A percentile compares a stretch with the other conserved stretches of the same genome.
phyloP scores from a whole-genome alignment of 1,284 basidiomycete genomes.

The Heterobasidion irregulare region DNA sequence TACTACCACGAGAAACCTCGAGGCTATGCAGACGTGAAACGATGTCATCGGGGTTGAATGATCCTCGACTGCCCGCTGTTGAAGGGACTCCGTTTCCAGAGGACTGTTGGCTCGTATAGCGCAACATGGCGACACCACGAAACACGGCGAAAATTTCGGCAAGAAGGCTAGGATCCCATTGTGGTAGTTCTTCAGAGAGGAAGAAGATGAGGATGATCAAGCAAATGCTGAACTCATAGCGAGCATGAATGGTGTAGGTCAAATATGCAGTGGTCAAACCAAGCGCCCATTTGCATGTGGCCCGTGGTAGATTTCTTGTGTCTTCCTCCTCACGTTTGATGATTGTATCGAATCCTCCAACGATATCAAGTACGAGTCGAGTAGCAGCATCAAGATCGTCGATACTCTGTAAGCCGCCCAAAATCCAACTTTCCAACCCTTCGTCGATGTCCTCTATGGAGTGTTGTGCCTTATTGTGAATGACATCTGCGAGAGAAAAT shows the following conservation, averaged over 20 bases:
- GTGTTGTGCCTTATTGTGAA: constrained; percentile 53
- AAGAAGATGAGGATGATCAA: constrained; percentile 67
- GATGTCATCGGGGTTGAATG: constrained; percentile 51
- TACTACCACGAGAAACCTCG: constrained; percentile 47
- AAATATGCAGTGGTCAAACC: constrained; percentile 56
- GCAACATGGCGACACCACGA: constrained; percentile 62
- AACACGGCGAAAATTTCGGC: constrained; percentile 75
- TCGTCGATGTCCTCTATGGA: constrained; percentile 47
- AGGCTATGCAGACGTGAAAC: constrained; percentile 58
- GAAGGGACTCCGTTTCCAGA: constrained; percentile 33
- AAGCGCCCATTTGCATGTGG: constrained; percentile 49
- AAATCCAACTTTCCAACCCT: constrained; percentile 49
- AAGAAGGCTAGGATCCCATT: constrained; percentile 57
- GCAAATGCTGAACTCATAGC: constrained; percentile 64
- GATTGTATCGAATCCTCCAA: constrained; percentile 60
- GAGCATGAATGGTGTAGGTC: constrained; percentile 51
- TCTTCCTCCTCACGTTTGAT: constrained; percentile 71
- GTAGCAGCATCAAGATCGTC: constrained; percentile 48
- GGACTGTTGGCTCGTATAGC: constrained; percentile 49
- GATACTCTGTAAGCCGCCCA: constrained; percentile 45
- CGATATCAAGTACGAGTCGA: constrained; percentile 50
- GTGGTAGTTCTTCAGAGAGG: constrained; percentile 47
- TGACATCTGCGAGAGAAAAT: constrained; percentile 64
- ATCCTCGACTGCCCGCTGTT: constrained; percentile 13
- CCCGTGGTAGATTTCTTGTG: constrained; percentile 41